Conservation (phyloP, 345 rosid species). For the Mercurialis annua region DNA sequence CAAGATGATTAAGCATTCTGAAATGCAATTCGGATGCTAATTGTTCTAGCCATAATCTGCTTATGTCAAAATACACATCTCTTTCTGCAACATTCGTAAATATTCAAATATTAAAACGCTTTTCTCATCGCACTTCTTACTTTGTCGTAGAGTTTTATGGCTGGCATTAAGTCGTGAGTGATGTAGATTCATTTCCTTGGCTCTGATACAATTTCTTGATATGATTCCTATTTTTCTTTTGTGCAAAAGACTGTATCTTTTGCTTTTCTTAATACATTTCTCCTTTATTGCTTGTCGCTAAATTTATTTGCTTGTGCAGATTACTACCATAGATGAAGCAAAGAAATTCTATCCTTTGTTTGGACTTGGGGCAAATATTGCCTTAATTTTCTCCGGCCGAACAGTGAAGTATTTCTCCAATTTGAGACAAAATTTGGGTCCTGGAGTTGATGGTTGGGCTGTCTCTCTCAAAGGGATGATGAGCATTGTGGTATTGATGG, state of each 20-base stretch:
- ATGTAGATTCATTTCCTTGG: background rate
- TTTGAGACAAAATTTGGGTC: constrained; percentile 78
- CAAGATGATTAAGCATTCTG: background rate
- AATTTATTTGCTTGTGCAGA: constrained; percentile 45
- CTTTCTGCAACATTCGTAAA: background rate
- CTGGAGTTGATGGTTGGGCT: constrained; percentile 99
- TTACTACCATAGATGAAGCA: constrained; percentile 93
- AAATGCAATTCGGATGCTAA: background rate
- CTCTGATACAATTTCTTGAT: background rate
- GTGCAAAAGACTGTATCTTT: background rate
- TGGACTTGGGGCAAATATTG: constrained; percentile 93
- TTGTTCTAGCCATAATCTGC: background rate
- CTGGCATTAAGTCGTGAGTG: background rate
- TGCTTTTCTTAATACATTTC: background rate
- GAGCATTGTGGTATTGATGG: constrained; percentile 92
- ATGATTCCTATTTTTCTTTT: background rate
- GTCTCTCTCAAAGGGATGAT: constrained; percentile 90
- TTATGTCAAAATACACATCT: background rate
- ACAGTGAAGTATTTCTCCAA: constrained; percentile 95
- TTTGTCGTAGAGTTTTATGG: background rate
- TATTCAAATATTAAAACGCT: background rate
- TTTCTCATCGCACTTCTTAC: background rate
- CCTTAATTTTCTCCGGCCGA: constrained; percentile 88
- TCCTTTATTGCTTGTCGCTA: constrained; percentile 9
- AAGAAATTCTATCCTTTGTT: constrained; percentile 91